phyloP scores from a whole-genome alignment of 73 alveolate genomes.

The Blepharisma japonicum region DNA sequence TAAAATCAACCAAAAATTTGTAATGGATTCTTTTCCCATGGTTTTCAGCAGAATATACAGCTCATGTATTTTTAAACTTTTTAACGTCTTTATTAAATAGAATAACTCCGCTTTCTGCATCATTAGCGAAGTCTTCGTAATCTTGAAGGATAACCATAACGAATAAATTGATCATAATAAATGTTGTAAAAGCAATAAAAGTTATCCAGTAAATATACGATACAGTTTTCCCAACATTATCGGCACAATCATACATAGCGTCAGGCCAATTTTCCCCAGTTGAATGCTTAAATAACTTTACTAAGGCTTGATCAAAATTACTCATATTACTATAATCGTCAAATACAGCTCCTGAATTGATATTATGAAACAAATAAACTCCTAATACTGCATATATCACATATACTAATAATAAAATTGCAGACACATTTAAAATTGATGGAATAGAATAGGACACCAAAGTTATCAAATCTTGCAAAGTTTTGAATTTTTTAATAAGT shows the following conservation, averaged over 20 bases:
- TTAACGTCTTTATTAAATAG: slow-evolving; percentile 48
- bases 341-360: slow-evolving; percentile 52
- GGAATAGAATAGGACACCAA: slow-evolving; percentile 83
- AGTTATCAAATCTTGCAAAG: slow-evolving; percentile 63
- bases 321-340: slow-evolving; percentile 70
- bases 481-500: slow-evolving; percentile 60
- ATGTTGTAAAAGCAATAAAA: slow-evolving; percentile 32
- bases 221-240: slow-evolving; percentile 85
- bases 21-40: slow-evolving; percentile 32
- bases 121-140: slow-evolving; percentile 57
- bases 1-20: slow-evolving; percentile 7
- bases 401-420: slow-evolving; percentile 74
- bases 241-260: slow-evolving; percentile 64
- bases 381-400: slow-evolving; percentile 89
- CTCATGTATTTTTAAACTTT: slow-evolving; percentile 44
- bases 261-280: slow-evolving; percentile 90
- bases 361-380: slow-evolving; percentile 72
- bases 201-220: slow-evolving; percentile 45
- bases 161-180: slow-evolving; percentile 65
- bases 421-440: slow-evolving; percentile 81
- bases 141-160: slow-evolving; percentile 63
- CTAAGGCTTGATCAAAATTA: slow-evolving; percentile 68
- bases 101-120: slow-evolving; percentile 55
- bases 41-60: slow-evolving; percentile 30
- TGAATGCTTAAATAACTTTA: slow-evolving; percentile 75